A percentile compares a stretch with the other conserved stretches of the same genome.
Conservation (phyloP, 2,329 filamentous ascomycete species). For the Colletotrichum coccodes region DNA sequence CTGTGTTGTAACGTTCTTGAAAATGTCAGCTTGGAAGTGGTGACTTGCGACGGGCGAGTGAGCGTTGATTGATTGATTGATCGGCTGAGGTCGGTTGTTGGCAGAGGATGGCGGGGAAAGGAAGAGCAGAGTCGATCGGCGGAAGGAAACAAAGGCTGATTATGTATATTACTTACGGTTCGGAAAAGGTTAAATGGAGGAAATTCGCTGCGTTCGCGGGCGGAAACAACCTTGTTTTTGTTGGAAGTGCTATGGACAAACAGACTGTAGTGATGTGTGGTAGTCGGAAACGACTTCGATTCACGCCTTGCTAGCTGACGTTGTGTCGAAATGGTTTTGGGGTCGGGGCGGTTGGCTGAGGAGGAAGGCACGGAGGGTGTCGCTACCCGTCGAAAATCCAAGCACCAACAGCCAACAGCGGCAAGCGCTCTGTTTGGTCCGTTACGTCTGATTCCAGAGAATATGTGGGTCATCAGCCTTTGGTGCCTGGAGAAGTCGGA, state of each 20-base stretch:
- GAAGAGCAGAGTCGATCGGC: neutral
- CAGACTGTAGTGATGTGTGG: neutral
- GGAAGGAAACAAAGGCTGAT: neutral
- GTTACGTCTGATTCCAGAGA: neutral
- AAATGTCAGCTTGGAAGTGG: neutral
- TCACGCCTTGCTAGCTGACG: conserved; percentile 10
- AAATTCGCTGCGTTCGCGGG: neutral
- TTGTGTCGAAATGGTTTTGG: conserved; percentile 10
- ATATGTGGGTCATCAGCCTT: neutral
- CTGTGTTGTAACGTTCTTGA: neutral
- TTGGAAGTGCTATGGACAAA: neutral
- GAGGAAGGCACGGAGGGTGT: conserved; percentile 1
- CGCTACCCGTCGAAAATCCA: conserved; percentile 12
- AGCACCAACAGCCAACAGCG: neutral
- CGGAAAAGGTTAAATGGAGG: neutral
- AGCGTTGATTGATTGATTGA: neutral
- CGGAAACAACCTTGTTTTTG: neutral
- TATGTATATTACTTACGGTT: neutral
- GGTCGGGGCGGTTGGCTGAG: conserved; percentile 3
- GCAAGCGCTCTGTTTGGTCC: conserved; percentile 3
- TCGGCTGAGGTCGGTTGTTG: neutral
- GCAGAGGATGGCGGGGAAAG: conserved; percentile 2
- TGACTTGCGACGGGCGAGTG: neutral
- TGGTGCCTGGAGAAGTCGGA: conserved; percentile 24
- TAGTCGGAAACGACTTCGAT: conserved; percentile 14